Conservation (phyloP, 148 eudicot genomes). For the Chenopodium berlandieri region DNA sequence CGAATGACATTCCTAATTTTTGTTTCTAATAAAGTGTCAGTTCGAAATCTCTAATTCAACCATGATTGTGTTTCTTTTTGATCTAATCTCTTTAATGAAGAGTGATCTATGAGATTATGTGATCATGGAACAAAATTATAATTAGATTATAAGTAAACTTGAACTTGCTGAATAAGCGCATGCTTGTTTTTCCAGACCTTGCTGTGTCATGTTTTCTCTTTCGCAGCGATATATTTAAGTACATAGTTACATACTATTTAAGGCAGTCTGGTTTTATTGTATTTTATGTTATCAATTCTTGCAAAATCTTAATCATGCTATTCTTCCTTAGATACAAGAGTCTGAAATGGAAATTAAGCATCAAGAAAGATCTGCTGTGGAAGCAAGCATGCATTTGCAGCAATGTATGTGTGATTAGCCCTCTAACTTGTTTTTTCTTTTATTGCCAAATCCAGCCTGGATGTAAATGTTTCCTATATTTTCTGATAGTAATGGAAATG, state of each 20-base stretch:
- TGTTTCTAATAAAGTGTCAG: not conserved
- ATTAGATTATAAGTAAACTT: not conserved
- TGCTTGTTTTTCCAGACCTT: not conserved
- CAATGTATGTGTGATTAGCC: conserved; percentile 45
- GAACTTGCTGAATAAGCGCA: not conserved
- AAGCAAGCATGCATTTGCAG: conserved; percentile 56
- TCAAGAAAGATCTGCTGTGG: conserved; percentile 55
- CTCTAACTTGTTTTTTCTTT: not conserved
- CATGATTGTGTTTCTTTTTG: not conserved
- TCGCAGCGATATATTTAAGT: not conserved
- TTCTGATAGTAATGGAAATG: not conserved
- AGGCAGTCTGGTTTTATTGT: not conserved
- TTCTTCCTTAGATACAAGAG: conserved; percentile 61
- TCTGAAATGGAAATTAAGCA: conserved; percentile 64
- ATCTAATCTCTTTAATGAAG: not conserved
- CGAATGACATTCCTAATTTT: not conserved
- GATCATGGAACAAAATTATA: not conserved
- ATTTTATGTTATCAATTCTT: not conserved
- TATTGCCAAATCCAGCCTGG: not conserved
- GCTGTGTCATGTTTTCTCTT: not conserved
- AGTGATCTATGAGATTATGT: not conserved
- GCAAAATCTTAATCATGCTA: not conserved
- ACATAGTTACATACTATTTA: not conserved
- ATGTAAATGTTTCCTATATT: not conserved
- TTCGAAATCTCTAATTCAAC: not conserved